phyloP scores from a whole-genome alignment of 2,329 filamentous ascomycete species.

The Blastomyces parvus region DNA sequence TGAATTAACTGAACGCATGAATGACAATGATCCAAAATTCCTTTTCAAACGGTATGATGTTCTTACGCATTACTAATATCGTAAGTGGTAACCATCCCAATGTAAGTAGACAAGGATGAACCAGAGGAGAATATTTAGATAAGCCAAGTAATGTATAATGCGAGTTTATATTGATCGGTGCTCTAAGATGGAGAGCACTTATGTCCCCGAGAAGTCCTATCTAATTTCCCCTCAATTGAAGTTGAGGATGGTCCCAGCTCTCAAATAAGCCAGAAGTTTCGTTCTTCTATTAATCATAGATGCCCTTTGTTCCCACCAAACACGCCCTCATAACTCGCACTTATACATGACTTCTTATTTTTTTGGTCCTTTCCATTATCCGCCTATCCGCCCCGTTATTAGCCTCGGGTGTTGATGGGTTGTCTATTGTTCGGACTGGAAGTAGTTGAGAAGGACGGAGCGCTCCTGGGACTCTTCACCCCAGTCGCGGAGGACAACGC shows the following conservation, averaged over 20 bases:
- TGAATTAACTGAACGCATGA: background rate
- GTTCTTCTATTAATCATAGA: background rate
- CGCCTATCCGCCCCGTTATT: background rate
- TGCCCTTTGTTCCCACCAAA: background rate
- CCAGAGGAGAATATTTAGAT: background rate
- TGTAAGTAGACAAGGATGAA: background rate
- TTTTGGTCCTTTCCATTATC: background rate
- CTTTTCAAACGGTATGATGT: no score
- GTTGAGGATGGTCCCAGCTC: background rate
- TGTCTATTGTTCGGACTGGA: constrained; percentile 65
- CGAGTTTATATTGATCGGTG: background rate
- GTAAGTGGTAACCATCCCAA: background rate
- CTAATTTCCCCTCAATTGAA: background rate
- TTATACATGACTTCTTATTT: background rate
- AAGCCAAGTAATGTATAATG: background rate
- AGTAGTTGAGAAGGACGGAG: constrained; percentile 99
- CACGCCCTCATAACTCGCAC: background rate
- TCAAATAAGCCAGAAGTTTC: background rate
- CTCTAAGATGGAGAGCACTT: background rate
- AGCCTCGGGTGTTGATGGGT: background rate
- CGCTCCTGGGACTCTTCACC: constrained; percentile 99
- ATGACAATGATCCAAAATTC: background rate
- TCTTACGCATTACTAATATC: background rate
- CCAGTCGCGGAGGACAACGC: constrained; percentile 99
- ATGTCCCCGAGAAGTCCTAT: background rate